phyloP scores from a whole-genome alignment of 1,284 basidiomycete genomes.

The Paramarasmius palmivorus region DNA sequence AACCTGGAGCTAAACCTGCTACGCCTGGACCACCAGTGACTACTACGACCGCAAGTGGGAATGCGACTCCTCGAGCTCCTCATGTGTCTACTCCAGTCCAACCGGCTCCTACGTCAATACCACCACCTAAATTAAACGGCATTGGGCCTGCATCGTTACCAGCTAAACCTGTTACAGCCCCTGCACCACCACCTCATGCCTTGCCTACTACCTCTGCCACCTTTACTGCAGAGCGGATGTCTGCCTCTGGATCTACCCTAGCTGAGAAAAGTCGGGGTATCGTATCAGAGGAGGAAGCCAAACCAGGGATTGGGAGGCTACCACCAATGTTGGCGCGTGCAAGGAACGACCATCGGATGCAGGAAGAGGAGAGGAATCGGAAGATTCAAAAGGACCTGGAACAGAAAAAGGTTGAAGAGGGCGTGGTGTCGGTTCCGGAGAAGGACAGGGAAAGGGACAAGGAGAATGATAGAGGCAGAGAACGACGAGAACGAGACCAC shows the following conservation, averaged over 20 bases:
- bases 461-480: conserved; percentile 12
- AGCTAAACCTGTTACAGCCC: conserved; percentile 7
- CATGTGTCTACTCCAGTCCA: no score
- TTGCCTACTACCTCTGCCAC: no score
- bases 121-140: no score
- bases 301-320: not conserved
- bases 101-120: no score
- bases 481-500: conserved; percentile 1
- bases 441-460: not conserved
- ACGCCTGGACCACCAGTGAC: not conserved
- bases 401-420: conserved; percentile 8
- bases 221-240: not conserved
- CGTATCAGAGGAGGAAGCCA: not conserved
- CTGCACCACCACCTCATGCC: no score
- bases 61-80: no score
- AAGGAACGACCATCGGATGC: not conserved
- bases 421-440: conserved; percentile 1
- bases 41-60: not conserved
- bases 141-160: conserved; percentile 5
- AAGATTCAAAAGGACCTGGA: conserved; percentile 7
- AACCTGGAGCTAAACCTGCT: not conserved
- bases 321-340: not conserved
- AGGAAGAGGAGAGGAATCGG: conserved; percentile 4
- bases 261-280: not conserved
- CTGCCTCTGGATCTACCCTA: not conserved